Evolutionary conservation across 371 early-diverging fungal species (phyloP).

Genomic region (Lichtheimia hyalospora): DNA sequence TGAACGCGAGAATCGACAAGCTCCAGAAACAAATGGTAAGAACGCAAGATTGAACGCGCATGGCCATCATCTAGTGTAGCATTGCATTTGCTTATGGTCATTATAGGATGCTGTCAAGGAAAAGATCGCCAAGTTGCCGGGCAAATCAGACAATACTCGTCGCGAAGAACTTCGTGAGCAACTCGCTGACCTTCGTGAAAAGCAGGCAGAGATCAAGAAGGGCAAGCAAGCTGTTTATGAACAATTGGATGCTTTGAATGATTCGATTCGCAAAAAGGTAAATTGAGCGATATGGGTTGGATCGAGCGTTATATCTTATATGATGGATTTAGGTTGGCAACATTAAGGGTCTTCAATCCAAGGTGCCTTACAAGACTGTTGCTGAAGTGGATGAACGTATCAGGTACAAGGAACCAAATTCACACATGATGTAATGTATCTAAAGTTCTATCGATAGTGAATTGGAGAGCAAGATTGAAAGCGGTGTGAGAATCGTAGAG

Average conservation of each 20-base stretch:
- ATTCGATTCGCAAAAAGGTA: conserved; percentile 29
- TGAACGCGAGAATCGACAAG: conserved; percentile 56
- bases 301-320: background rate
- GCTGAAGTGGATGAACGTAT: conserved; percentile 82
- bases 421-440: background rate
- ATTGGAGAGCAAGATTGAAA: conserved; percentile 77
- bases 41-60: background rate
- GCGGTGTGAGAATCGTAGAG: conserved; percentile 80
- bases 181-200: conserved; percentile 64
- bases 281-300: background rate
- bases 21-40: conserved; percentile 57
- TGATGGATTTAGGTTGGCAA: conserved; percentile 54
- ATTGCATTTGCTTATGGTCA: too few relatives aligned
- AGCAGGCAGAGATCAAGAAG: conserved; percentile 56
- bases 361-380: conserved; percentile 74
- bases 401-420: conserved; percentile 37
- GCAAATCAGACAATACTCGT: conserved; percentile 42
- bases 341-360: conserved; percentile 72
- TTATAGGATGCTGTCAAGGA: conserved; percentile 57
- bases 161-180: conserved; percentile 61
- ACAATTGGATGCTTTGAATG: conserved; percentile 57
- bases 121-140: conserved; percentile 30
- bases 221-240: conserved; percentile 56
- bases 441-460: conserved; percentile 35
- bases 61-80: background rate